phyloP scores from a whole-genome alignment of 2,329 filamentous ascomycete genomes.

The Stagonosporopsis cucurbitacearum region DNA sequence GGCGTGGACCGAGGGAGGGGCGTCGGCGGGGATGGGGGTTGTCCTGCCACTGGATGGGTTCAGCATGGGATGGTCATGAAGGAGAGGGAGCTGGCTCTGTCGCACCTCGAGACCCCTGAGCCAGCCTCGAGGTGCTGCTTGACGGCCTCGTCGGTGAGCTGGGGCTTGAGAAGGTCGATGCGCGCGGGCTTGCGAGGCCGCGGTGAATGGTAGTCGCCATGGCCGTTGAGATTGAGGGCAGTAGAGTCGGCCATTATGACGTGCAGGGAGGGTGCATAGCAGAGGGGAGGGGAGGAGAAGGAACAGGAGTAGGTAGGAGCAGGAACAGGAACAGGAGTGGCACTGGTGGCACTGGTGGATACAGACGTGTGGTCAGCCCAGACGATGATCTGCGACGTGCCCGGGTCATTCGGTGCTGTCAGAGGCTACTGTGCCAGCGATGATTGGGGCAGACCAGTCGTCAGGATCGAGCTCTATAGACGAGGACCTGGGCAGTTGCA shows the following conservation, averaged over 20 bases:
- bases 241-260: constrained; percentile 42
- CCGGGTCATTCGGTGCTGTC: constrained; percentile 30
- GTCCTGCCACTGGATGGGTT: constrained; percentile 71
- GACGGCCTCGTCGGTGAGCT: constrained; percentile 41
- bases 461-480: neutral
- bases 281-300: constrained; percentile 12
- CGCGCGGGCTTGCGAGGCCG: constrained; percentile 46
- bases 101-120: constrained; percentile 48
- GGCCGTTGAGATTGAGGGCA: constrained; percentile 39
- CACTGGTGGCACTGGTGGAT: constrained; percentile 18
- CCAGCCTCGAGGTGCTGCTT: constrained; percentile 30
- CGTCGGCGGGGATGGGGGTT: constrained; percentile 85
- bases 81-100: constrained; percentile 42
- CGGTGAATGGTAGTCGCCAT: constrained; percentile 39
- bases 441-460: constrained; percentile 4
- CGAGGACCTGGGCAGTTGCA: neutral
- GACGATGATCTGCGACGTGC: constrained; percentile 33
- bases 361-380: constrained; percentile 38
- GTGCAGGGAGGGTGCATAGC: constrained; percentile 26
- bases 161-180: constrained; percentile 45
- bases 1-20: constrained; percentile 87
- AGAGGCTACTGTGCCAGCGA: constrained; percentile 24
- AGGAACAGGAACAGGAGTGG: neutral
- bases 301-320: constrained; percentile 4
- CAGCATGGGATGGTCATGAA: constrained; percentile 17